A percentile compares a stretch with the other conserved stretches of the same genome.
These are phyloP conservation scores for Mycena haematopus DNA, from an alignment of 768 basidiomycete species.

Conservation along the genomic window DNA sequence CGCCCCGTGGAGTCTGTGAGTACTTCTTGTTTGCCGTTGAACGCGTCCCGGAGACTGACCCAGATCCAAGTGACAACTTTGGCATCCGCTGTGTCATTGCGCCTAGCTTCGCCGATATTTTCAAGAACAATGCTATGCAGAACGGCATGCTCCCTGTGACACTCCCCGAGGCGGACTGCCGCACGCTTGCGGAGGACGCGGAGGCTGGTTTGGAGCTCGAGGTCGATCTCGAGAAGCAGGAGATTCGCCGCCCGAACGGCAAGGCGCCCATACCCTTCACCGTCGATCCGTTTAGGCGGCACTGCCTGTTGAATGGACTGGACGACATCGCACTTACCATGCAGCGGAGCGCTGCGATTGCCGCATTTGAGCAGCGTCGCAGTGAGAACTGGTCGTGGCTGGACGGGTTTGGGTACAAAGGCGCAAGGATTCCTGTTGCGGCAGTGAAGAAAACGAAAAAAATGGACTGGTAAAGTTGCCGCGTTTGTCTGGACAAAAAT, in stretches of 20 bases:
- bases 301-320: constrained; percentile 93
- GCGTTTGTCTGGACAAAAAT: background rate
- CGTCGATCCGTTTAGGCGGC: constrained; percentile 89
- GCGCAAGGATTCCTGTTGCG: constrained; percentile 70
- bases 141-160: constrained; percentile 89
- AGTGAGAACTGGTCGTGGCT: constrained; percentile 92
- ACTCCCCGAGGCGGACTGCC: constrained; percentile 74
- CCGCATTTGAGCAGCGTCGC: constrained; percentile 78
- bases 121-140: constrained; percentile 89
- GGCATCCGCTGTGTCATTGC: constrained; percentile 89
- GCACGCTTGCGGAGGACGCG: constrained; percentile 77
- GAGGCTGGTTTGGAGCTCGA: constrained; percentile 77
- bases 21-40: constrained; percentile 26
- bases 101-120: constrained; percentile 91
- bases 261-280: constrained; percentile 77
- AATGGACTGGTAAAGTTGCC: constrained; percentile 74
- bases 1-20: constrained; percentile 86
- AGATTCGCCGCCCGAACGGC: constrained; percentile 77
- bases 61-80: constrained; percentile 72
- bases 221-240: constrained; percentile 84
- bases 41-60: constrained; percentile 14
- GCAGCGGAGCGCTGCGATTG: constrained; percentile 76
- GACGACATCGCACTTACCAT: constrained; percentile 97
- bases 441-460: constrained; percentile 49
- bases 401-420: constrained; percentile 92